Evolutionary conservation across 2,329 filamentous ascomycete genomes (phyloP).

Genomic region (Cladosporium sp.): DNA sequence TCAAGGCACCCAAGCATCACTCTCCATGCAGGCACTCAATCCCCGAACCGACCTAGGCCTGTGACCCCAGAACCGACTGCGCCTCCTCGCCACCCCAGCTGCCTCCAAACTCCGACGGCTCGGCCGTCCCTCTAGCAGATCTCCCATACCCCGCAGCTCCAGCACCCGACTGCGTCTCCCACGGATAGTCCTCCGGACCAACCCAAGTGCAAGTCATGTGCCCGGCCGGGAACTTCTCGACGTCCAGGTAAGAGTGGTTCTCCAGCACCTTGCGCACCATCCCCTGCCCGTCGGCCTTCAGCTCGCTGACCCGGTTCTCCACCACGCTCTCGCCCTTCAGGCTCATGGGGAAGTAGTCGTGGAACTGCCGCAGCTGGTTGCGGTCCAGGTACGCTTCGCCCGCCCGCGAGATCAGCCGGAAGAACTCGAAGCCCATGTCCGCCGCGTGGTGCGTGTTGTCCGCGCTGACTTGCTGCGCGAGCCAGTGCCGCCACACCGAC

Average conservation of each 20-base stretch:
- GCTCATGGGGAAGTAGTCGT: conserved; percentile 38
- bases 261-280: conserved; percentile 6
- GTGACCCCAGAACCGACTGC: too few relatives aligned
- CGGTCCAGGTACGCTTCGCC: conserved; percentile 41
- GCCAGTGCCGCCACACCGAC: conserved; percentile 42
- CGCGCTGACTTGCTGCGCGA: conserved; percentile 35
- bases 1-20: too few relatives aligned
- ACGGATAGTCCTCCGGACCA: conserved; percentile 9
- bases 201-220: conserved; percentile 9
- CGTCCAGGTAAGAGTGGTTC: conserved; percentile 1
- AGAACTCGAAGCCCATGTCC: conserved; percentile 45
- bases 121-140: not conserved
- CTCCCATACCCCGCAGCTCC: not conserved
- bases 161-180: not conserved
- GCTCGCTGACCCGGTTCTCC: conserved; percentile 34
- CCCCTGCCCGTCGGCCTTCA: conserved; percentile 32
- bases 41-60: too few relatives aligned
- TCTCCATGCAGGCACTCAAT: too few relatives aligned
- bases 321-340: conserved; percentile 38
- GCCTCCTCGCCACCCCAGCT: not conserved
- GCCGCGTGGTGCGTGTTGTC: conserved; percentile 32
- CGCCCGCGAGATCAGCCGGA: conserved; percentile 34
- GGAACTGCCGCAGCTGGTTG: conserved; percentile 33
- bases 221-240: not conserved
- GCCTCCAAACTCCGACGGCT: conserved; percentile 1